Evolutionary conservation across 2,329 filamentous ascomycete genomes (phyloP).

Genomic region (Aspergillus ruber): DNA sequence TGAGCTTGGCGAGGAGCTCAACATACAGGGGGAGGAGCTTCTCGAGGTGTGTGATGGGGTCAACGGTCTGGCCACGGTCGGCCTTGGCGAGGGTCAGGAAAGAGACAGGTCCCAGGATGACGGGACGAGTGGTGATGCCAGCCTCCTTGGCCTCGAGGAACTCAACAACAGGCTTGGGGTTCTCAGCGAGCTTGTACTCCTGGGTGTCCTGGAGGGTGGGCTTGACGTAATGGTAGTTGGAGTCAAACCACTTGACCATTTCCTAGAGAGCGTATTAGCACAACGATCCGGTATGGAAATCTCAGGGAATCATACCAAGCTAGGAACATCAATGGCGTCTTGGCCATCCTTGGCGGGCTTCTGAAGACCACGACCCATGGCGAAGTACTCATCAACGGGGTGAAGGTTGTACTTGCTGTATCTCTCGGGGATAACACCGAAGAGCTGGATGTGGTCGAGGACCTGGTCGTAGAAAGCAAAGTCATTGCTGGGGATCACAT

Average conservation of each 20-base stretch:
- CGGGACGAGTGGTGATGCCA: conserved; percentile 85
- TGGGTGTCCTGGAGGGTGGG: conserved; percentile 96
- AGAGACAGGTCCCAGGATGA: conserved; percentile 90
- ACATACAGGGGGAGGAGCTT: conserved; percentile 93
- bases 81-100: conserved; percentile 98
- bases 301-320: conserved; percentile 50
- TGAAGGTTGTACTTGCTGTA: conserved; percentile 88
- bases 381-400: conserved; percentile 94
- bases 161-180: conserved; percentile 89
- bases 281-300: not conserved
- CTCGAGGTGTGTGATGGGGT: conserved; percentile 88
- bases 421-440: conserved; percentile 85
- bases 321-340: conserved; percentile 72
- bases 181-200: conserved; percentile 79
- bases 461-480: conserved; percentile 99
- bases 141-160: conserved; percentile 98
- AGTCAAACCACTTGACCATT: conserved; percentile 99
- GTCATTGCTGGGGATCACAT: conserved; percentile 98
- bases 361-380: conserved; percentile 98
- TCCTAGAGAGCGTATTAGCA: conserved; percentile 46
- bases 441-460: conserved; percentile 95
- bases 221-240: conserved; percentile 99
- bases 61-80: conserved; percentile 86
- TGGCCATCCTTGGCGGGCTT: conserved; percentile 56
- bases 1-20: conserved; percentile 86